Percentiles rank a stretch among this genome's conserved stretches.
Evolutionary conservation across 2,329 filamentous ascomycete genomes (phyloP).

Genomic region (Spiromastix sp.): DNA sequence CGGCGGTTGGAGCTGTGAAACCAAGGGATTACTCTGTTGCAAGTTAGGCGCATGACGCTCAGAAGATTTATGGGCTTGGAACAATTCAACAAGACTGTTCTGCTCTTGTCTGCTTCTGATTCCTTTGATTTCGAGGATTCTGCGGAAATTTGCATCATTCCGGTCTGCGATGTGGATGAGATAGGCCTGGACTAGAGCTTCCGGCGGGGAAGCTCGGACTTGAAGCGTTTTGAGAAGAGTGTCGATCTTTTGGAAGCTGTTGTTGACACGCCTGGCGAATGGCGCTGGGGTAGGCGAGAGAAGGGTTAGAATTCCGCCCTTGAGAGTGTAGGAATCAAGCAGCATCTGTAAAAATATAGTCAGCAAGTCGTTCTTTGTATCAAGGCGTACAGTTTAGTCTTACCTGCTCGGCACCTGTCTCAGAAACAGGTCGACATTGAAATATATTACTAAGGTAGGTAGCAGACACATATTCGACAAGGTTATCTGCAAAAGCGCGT

Average conservation of each 20-base stretch:
- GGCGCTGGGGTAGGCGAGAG: slow-evolving; percentile 49
- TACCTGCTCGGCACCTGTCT: slow-evolving; percentile 87
- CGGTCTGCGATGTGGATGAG: slow-evolving; percentile 93
- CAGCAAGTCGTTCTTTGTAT: slow-evolving; percentile 13
- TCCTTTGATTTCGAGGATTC: slow-evolving; percentile 91
- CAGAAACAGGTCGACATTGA: slow-evolving; percentile 80
- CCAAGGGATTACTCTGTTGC: slow-evolving; percentile 57
- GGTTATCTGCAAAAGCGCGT: slow-evolving; percentile 85
- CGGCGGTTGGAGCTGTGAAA: slow-evolving; percentile 49
- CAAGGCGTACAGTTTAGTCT: slow-evolving; percentile 9
- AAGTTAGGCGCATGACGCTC: slow-evolving; percentile 56
- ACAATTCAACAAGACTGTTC: slow-evolving; percentile 72
- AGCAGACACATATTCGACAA: slow-evolving; percentile 78
- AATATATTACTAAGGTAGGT: slow-evolving; percentile 76
- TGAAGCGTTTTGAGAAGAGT: slow-evolving; percentile 92
- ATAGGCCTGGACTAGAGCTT: slow-evolving; percentile 93
- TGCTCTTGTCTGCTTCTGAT: slow-evolving; percentile 73
- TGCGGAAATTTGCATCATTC: slow-evolving; percentile 89
- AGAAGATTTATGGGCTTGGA: slow-evolving; percentile 69
- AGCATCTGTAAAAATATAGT: slow-evolving; percentile 56
- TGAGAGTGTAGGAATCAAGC: slow-evolving; percentile 72
- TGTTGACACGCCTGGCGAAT: slow-evolving; percentile 78
- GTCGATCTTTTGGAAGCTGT: slow-evolving; percentile 77
- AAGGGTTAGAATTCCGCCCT: slow-evolving; percentile 40
- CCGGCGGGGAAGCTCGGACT: slow-evolving; percentile 79